phyloP scores from a whole-genome alignment of 352 stramenopile genomes.

The Globisporangium middletonii region DNA sequence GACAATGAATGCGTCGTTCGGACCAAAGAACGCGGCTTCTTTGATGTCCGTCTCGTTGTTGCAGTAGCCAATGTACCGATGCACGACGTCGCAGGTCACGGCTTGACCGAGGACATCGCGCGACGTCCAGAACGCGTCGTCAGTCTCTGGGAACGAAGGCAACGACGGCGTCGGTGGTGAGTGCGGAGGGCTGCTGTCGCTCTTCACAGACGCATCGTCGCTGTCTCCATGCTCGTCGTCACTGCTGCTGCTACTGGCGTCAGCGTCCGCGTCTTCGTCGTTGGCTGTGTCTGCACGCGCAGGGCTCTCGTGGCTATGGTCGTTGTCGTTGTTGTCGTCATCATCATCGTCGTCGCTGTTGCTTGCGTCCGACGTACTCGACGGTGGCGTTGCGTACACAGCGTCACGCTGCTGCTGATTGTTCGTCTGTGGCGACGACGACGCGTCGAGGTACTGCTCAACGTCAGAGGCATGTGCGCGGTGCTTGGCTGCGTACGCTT shows the following conservation, averaged over 20 bases:
- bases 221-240: conserved; percentile 2
- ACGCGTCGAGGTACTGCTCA: conserved; percentile 17
- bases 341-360: conserved; percentile 7
- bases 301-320: conserved; percentile 6
- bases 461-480: conserved; percentile 44
- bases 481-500: conserved; percentile 40
- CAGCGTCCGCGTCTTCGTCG: conserved; percentile 2
- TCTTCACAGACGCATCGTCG: conserved; percentile 7
- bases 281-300: not conserved
- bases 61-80: conserved; percentile 82
- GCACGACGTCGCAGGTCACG: conserved; percentile 61
- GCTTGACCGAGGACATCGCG: conserved; percentile 21
- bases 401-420: not conserved
- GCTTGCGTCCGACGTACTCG: not conserved
- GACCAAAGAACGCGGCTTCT: conserved; percentile 82
- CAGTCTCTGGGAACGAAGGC: conserved; percentile 1
- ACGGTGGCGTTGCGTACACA: too few species aligned
- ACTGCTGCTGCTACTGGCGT: conserved; percentile 3
- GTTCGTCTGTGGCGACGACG: too few species aligned
- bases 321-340: conserved; percentile 12
- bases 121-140: conserved; percentile 51
- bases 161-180: not conserved
- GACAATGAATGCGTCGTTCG: conserved; percentile 83
- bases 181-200: not conserved
- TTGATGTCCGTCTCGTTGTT: conserved; percentile 91